Base-by-base conservation (phyloP, 768 basidiomycete genomes). In the Kwoniella botswanensis region DNA sequence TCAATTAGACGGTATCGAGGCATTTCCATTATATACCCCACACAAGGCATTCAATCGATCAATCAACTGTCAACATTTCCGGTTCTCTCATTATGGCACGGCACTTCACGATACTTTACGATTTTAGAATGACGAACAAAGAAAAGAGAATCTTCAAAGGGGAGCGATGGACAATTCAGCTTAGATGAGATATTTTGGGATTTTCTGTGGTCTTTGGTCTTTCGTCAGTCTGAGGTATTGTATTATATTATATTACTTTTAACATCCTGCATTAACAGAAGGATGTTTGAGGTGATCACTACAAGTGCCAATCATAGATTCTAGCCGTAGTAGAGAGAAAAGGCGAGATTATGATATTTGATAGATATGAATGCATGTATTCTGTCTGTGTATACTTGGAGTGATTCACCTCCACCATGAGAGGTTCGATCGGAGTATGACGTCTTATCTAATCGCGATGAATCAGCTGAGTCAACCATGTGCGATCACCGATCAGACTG, bases 1-100 rank as follows among this genome's bases (percentile, higher is more conserved):
- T 70, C 68, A 60, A 57, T 69, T 61, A 59, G 56, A 61, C 54
- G 41, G 50, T 42, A 50, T 44, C 29, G 63, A 52, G 68, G 56
- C 67, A 54, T 66, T 46, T 42, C 18, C 55, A 24, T 54, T 41
- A 44, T 59, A 67, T 66, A 66, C 65, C 65, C 64, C 26, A 55
- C 21, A 56, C 21, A 56, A 56, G 55, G 50, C 65, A 57, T 59
- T 35, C 63, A 61, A 35, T 61, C 42, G n/a, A 61, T 61, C 59
- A 22, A 22, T 55, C 54, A 52, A 35, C 6, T 35, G 50, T 52
- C 50, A 52, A 11, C 17, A 52, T 21, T 52, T 52, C 21, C 21
- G n/a, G 17, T 55, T 24, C 21, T 24, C 24, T 50, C 29, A 21
- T 22, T 29, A 63, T 46, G 62, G 63, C 50, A 65, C 53, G 22